Evolutionary conservation across 176 grass and related monocot species (phyloP), one percentile per base, ranked within the genome.

Genomic region (Miscanthus lutarioriparius): DNA sequence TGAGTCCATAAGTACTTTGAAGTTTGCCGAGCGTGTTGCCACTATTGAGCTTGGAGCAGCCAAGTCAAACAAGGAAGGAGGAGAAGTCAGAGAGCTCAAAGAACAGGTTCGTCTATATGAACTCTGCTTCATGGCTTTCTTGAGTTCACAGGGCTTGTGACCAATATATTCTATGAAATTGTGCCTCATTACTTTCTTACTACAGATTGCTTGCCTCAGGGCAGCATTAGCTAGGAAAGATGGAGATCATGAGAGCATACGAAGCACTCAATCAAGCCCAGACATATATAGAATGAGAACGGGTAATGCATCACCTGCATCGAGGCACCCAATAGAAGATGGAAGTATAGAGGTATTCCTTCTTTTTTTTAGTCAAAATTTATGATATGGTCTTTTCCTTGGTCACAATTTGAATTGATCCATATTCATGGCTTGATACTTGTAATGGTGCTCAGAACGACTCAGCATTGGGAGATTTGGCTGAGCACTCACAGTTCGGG

Each of bases 1-100:
- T 44, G 92, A 94, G 71, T 91, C 92, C 39, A 41, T 94, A 63
- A 91, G 92, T 87, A 91, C 92, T 72, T 76, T 94, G 37, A 94
- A 94, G 64, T 94, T 94, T 10, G 92, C 89, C 16, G 92, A 94
- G 51, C 51, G 92, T 64, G 92, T 94, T 19, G 81, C 92, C 17
- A 85, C 74, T 23, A 70, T 94, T 80, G 92, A 94, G 64, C 92
- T 94, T 54, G 92, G 92, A 86, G 87, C 89, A 48, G 92, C 89
- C 33, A 80, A 84, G 62, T 85, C 80, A 71, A 94, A 91, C 64
- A 94, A 90, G 80, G 92, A 94, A 80, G 85, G 74, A 51, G 84
- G 82, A 87, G 89, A 94, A 73, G 78, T 89, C 69, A 91, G 91
- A 87, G 92, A 91, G 38, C 92, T 94, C 70, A 94, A 79, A 85